Conservation (phyloP, 2,329 filamentous ascomycete species). For the Colletotrichum sp. region DNA sequence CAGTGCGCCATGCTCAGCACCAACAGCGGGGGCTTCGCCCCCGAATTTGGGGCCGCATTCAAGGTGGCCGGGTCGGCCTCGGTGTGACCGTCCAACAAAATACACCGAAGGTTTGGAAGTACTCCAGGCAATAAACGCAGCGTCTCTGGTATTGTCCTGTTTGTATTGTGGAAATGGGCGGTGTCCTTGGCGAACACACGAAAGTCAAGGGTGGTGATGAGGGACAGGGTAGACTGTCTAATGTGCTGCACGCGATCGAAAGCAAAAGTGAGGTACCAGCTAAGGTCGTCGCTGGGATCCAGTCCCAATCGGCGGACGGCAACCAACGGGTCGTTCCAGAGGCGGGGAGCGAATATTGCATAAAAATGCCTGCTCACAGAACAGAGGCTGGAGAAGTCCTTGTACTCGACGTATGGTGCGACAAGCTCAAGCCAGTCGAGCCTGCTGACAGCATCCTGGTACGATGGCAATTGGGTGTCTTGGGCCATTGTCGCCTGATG, state of each 20-base stretch:
- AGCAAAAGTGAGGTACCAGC: conserved; percentile 55
- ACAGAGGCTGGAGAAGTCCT: conserved; percentile 51
- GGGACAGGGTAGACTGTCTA: conserved; percentile 41
- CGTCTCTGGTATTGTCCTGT: conserved; percentile 40
- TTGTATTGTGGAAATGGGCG: conserved; percentile 45
- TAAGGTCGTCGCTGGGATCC: conserved; percentile 50
- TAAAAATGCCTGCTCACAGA: conserved; percentile 54
- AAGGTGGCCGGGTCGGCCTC: conserved; percentile 48
- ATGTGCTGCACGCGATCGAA: conserved; percentile 39
- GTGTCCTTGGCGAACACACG: conserved; percentile 44
- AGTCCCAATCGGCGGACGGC: conserved; percentile 43
- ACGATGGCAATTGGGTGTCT: conserved; percentile 50
- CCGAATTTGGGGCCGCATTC: conserved; percentile 22
- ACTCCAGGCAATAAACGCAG: conserved; percentile 41
- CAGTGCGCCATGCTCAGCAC: conserved; percentile 53
- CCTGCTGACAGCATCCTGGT: conserved; percentile 52
- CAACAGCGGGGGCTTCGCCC: conserved; percentile 28
- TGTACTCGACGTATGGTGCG: conserved; percentile 46
- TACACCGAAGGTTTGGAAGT: conserved; percentile 49
- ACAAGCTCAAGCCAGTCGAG: conserved; percentile 56
- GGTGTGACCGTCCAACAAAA: conserved; percentile 53
- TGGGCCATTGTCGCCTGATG: background rate
- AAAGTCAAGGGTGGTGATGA: conserved; percentile 55
- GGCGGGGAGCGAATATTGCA: conserved; percentile 52
- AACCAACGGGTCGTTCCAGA: conserved; percentile 58